Evolutionary conservation across 768 basidiomycete genomes (phyloP).

Genomic region (Trametes maxima): DNA sequence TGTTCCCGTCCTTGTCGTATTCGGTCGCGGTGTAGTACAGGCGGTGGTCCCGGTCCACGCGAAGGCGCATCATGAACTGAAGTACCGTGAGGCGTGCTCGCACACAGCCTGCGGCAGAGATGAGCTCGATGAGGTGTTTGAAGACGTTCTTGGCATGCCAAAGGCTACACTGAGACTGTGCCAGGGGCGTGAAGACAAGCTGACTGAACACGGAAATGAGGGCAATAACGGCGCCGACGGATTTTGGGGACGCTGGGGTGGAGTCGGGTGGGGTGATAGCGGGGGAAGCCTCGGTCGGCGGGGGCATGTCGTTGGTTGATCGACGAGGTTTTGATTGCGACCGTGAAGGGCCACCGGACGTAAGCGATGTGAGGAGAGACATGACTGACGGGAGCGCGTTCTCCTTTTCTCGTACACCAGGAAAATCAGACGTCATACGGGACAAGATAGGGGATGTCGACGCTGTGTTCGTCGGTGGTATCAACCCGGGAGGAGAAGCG

Average conservation of each 20-base stretch:
- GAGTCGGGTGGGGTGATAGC: constrained; percentile 30
- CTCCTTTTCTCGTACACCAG: constrained; percentile 44
- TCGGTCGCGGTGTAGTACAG: constrained; percentile 65
- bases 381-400: constrained; percentile 59
- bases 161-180: constrained; percentile 48
- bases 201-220: constrained; percentile 70
- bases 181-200: constrained; percentile 68
- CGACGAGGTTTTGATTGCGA: constrained; percentile 51
- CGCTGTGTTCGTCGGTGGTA: constrained; percentile 22
- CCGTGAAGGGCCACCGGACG: constrained; percentile 51
- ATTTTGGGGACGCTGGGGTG: constrained; percentile 37
- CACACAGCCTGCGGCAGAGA: constrained; percentile 49
- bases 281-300: constrained; percentile 35
- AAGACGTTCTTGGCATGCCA: constrained; percentile 58
- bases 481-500: constrained; percentile 8
- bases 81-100: constrained; percentile 71
- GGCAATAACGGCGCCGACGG: constrained; percentile 62
- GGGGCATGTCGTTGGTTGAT: constrained; percentile 37
- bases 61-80: constrained; percentile 85
- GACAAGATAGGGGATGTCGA: constrained; percentile 57
- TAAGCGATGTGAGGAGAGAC: constrained; percentile 65
- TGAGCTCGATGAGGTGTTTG: constrained; percentile 49
- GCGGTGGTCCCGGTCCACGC: constrained; percentile 89
- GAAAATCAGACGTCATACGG: constrained; percentile 59
- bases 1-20: constrained; percentile 60